phyloP scores from a whole-genome alignment of 495 filamentous ascomycete genomes.

The Pyrenopolyporus hunteri region DNA sequence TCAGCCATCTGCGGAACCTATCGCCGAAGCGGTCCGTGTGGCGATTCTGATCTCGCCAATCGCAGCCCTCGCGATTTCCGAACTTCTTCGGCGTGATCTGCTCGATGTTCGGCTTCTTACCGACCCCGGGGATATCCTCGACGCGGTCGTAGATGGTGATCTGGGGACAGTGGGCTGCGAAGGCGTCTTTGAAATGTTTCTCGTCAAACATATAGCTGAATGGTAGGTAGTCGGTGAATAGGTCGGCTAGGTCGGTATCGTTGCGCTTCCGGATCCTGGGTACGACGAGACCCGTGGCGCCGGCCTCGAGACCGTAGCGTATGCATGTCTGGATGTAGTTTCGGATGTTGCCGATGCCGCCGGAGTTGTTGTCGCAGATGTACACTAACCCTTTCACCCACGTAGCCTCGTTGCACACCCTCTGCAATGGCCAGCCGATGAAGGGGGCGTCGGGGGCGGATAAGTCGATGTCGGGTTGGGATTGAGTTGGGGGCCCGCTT shows the following conservation, averaged over 20 bases:
- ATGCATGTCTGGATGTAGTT: constrained; percentile 60
- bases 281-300: constrained; percentile 53
- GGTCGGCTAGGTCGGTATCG: constrained; percentile 45
- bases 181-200: constrained; percentile 49
- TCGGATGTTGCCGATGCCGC: constrained; percentile 59
- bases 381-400: constrained; percentile 53
- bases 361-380: constrained; percentile 60
- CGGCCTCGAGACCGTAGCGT: constrained; percentile 59
- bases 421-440: constrained; percentile 54
- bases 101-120: constrained; percentile 45
- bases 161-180: constrained; percentile 50
- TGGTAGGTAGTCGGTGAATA: constrained; percentile 45
- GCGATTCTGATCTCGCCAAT: constrained; percentile 52
- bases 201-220: constrained; percentile 59
- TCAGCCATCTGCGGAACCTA: constrained; percentile 44
- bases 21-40: constrained; percentile 53
- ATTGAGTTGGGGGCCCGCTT: constrained; percentile 8
- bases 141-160: constrained; percentile 53
- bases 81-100: constrained; percentile 53
- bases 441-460: constrained; percentile 51
- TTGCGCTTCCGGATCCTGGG: constrained; percentile 51
- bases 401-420: constrained; percentile 51
- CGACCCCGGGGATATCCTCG: constrained; percentile 29
- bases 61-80: constrained; percentile 52
- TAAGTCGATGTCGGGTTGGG: constrained; percentile 34